Evolutionary conservation across 2,329 filamentous ascomycete genomes (phyloP), one percentile per base, ranked within the genome.

Genomic region (Myriosclerotinia curreyana): DNA sequence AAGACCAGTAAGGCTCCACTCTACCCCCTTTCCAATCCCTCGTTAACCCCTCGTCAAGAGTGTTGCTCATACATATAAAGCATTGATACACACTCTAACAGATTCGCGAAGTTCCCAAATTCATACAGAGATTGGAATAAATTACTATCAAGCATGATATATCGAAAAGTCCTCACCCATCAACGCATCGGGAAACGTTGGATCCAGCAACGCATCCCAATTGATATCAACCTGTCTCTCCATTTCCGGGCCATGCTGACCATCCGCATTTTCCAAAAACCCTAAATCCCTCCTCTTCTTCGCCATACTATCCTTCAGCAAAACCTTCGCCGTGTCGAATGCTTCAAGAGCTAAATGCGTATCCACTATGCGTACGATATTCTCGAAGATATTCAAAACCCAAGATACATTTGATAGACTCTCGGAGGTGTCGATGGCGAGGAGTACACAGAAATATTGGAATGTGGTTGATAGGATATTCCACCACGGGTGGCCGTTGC

Each of bases 201-300:
- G 69, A 59, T 71, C 68, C 17, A 71, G 42, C 53, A 70, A 44
- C 5, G 68, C 67, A 63, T 71, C 69, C 69, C 69, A 70, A 59
- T 70, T 65, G 31, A 70, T 66, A 49, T 66, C 65, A 9, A 46
- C 60, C 15, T 61, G 48, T 2, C 61, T 42, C n/a, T 58, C 48
- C 56, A 58, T 28, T 25, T 68, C 61, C 1, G 55, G 49, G 5
- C 50, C 56, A 40, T 63, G 59, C 22, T 34, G 56, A 1, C 54
- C 63, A 44, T 60, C 49, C 5, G 50, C 48, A 38, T 64, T 58
- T 50, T 70, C 65, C 22, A 72, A 64, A 38, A 49, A 64, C 15
- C 66, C 60, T 14, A 70, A 44, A 9, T 70, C 68, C 40, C 58
- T 64, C 11, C 42, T 65, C 64, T 55, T 66, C 36, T 70, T 70